Evolutionary conservation across 2,329 filamentous ascomycete genomes (phyloP), one percentile per base, ranked within the genome.

Genomic region (Colletotrichum brevisporum): DNA sequence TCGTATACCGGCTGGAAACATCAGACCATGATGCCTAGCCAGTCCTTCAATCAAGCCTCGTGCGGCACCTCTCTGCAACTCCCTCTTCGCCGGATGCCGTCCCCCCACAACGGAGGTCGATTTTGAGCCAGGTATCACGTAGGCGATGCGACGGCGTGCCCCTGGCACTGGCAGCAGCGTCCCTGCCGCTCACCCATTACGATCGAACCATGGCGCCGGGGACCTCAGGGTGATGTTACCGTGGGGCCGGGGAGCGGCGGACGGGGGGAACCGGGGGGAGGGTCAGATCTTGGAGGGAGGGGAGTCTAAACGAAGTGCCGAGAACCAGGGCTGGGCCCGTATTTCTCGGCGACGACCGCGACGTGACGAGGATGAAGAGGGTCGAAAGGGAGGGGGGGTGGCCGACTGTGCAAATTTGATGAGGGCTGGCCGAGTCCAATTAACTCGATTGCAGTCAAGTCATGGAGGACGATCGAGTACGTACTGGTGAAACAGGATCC

Each of bases 401-500:
- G 41, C 41, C 41, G 41, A 43, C 16, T 55, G 27, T 59, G n/a
- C n/a, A 26, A 52, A 24, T n/a, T 31, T 48, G 10, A 12, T 36
- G 9, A 36, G 10, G 8, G 9, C 8, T 6, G 9, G 31, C 31
- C 31, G 31, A 36, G 31, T 36, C 31, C 31, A 36, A 10, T 36
- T 10, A 36, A 10, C 8, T 31, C 4, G 45, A 21, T 21, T 8
- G n/a, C 21, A 8, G 39, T 15, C 24, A 6, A 39, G 18, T 31
- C 21, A 36, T n/a, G 31, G 31, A 36, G 31, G 10, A 3, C 8
- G 31, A 36, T 36, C 31, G 31, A 4, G 63, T 62, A 62, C 41
- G 57, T 55, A 62, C 41, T 55, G 26, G 26, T 55, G 50, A 62
- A 55, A 62, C 59, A 24, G 24, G 15, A 15, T 50, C 21, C 39